A percentile compares a stretch with the other conserved stretches of the same genome.
These are phyloP conservation scores for Russula lepida DNA, from an alignment of 768 basidiomycete genomes.

Conservation along the genomic window DNA sequence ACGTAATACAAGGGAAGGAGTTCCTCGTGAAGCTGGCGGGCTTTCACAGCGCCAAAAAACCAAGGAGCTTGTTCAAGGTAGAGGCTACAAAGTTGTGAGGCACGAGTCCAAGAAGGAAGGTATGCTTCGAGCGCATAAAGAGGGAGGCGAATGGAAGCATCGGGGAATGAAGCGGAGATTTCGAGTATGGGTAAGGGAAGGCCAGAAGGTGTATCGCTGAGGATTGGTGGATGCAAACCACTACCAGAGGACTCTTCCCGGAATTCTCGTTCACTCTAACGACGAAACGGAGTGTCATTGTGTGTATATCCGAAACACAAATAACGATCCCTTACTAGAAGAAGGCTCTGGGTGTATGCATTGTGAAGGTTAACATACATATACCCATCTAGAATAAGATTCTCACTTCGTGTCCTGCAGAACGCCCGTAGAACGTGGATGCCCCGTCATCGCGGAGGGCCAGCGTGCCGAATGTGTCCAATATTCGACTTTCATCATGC, in stretches of 20 bases:
- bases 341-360: conserved; percentile 3
- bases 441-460: conserved; percentile 64
- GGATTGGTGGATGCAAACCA: not conserved
- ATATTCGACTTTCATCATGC: conserved; percentile 37
- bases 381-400: not conserved
- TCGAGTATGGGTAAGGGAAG: conserved; percentile 7
- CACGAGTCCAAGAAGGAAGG: conserved; percentile 53
- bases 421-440: conserved; percentile 63
- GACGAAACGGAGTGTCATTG: not conserved
- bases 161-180: conserved; percentile 10
- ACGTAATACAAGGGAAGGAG: conserved; percentile 57
- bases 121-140: conserved; percentile 30
- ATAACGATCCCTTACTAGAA: conserved; percentile 13
- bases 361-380: not conserved
- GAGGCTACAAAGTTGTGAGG: conserved; percentile 49
- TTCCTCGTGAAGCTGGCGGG: conserved; percentile 54
- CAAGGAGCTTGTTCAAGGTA: conserved; percentile 75
- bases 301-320: not conserved
- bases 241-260: not conserved
- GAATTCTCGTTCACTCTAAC: conserved; percentile 8
- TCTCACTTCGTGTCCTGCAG: conserved; percentile 63
- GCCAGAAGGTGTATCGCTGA: not conserved
- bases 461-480: conserved; percentile 62
- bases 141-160: not conserved
- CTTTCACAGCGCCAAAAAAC: conserved; percentile 69